Base-by-base conservation (phyloP, 345 rosid species). In the Dipteronia sinensis region DNA sequence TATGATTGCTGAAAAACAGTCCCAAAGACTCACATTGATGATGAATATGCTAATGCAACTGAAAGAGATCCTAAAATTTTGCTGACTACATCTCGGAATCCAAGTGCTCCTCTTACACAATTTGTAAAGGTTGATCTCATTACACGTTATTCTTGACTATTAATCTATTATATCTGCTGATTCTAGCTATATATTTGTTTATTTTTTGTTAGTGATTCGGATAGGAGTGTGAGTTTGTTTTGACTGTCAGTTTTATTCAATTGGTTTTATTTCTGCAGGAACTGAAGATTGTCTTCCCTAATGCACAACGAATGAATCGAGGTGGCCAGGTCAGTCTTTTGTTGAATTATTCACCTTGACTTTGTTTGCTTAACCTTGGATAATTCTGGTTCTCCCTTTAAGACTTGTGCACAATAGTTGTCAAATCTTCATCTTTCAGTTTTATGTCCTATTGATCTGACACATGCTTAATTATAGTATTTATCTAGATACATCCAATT, bases 71-170 rank as follows among this genome's bases (percentile, higher is more conserved):
- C 97, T 11, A 94, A 90, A 83, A 94, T 96, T 78, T 65, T 94
- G 86, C 72, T 96, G 67, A 96, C 98, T 55, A 92, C 98, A 0
- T 96, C 99, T 19, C 82, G 98, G 78, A 82, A 94, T 84, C 97
- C 98, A 4, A 94, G 95, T 90, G 90, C 93, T 69, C 94, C 97
- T 2, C 95, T 96, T 34, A 71, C 85, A 2, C 92, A 89, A 59
- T 96, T 94, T 73, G 89, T 88, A 8, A 92, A 94, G 99, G 97
- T 92, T 74, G 55, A 51, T 73, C 6, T 58, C 13, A 9, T 65
- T 2, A n/a, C 27, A 15, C 15, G 11, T 10, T 11, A n/a, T 29
- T 25, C 7, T 49, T 16, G 4, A 31, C 55, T 25, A 69, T n/a
- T n/a, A n/a, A n/a, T n/a, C n/a, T n/a, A n/a, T 19, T 7, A n/a